Evolutionary conservation across 116 monocot species (phyloP), one percentile per base, ranked within the genome.

Genomic region (Zostera marina): DNA sequence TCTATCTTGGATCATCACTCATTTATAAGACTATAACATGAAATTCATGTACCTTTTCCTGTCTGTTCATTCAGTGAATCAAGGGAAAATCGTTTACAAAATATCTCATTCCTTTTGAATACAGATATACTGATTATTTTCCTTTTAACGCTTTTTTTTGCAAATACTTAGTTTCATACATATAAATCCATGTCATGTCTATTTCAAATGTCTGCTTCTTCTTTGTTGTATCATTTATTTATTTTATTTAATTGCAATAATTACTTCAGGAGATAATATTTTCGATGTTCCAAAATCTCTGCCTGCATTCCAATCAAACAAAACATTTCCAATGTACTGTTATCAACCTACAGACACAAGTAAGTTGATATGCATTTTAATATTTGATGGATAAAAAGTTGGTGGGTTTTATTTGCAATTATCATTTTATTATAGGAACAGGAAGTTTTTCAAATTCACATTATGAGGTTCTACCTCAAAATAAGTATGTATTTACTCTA

Each of bases 401-500:
- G 15, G 25, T 47, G 12, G n/a, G 25, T 41, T 10, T 32, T 25
- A 45, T 12, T 22, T 41, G 41, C 4, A 61, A 16, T 16, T 26
- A 14, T 7, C 25, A 41, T 26, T 47, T 61, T 21, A 45, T 44
- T 45, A 15, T 44, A 7, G 14, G 24, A 59, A 22, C 59, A 59
- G 59, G 42, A 59, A 43, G 22, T 44, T 12, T 20, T 25, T 25
- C 44, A 61, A 61, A 61, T 61, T 47, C 41, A 1, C 11, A 59
- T 9, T n/a, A 21, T 21, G 7, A 13, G 59, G 59, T 11, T 21
- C 47, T 15, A 5, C n/a, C 8, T 1, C 61, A 61, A 47, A 46
- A 61, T 11, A 61, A 61, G 61, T 61, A 61, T 2, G 22, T 47
- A 23, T 13, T 61, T n/a, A n/a, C n/a, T n/a, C n/a, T n/a, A n/a